These are phyloP conservation scores for Lenwebbia sp. DNA, from an alignment of 345 rosid species.

Conservation along the genomic window DNA sequence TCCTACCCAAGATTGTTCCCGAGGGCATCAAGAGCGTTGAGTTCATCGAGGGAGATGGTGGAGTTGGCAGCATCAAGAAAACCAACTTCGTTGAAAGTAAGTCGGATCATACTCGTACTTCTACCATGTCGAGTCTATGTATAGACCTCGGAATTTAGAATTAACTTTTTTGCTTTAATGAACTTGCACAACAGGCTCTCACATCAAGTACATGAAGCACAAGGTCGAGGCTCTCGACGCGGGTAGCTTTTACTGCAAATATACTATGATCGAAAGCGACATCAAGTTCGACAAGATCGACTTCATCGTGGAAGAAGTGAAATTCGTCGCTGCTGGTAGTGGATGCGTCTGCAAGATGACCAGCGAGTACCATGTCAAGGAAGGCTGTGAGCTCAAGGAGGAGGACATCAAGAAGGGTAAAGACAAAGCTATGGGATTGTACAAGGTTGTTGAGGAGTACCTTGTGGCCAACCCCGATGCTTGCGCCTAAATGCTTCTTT, in stretches of 20 bases:
- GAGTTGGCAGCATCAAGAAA: slow-evolving; percentile 22
- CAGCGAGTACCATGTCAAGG: slow-evolving; percentile 1
- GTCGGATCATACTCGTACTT: not conserved
- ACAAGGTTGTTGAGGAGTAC: slow-evolving; percentile 17
- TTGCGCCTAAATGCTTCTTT: not conserved
- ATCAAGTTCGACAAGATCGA: not conserved
- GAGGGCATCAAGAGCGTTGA: slow-evolving; percentile 8
- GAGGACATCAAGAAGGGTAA: slow-evolving; percentile 10
- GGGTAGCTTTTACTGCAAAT: not conserved
- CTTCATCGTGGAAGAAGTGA: not conserved
- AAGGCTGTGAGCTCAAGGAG: slow-evolving; percentile 1
- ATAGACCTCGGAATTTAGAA: not conserved
- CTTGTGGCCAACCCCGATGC: slow-evolving; percentile 15
- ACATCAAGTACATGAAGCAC: not conserved
- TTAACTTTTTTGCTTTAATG: not conserved
- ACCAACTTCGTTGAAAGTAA: not conserved
- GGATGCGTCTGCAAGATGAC: slow-evolving; percentile 4
- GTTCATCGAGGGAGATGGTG: slow-evolving; percentile 25
- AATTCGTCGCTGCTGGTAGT: not conserved
- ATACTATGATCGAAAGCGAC: slow-evolving; percentile 1
- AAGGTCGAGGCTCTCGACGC: not conserved
- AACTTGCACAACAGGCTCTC: not conserved
- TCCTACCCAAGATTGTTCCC: slow-evolving; percentile 16
- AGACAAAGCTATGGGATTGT: slow-evolving; percentile 8
- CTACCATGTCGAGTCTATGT: not conserved